Percentiles rank a stretch among this genome's conserved stretches.
phyloP scores from a whole-genome alignment of 495 filamentous ascomycete genomes.

The Poronia punctata region DNA sequence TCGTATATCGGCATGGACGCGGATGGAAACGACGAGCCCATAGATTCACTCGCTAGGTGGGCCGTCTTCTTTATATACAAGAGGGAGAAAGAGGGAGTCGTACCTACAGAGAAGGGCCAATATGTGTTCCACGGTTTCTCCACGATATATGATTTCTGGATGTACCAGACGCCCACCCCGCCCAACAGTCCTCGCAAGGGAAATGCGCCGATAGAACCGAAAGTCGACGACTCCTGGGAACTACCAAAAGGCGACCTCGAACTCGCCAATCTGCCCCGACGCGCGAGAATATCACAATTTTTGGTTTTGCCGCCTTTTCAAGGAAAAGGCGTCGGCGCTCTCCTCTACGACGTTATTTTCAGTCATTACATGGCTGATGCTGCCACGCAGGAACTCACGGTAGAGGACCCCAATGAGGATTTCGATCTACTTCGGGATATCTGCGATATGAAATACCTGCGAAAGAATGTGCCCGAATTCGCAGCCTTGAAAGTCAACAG shows the following conservation, averaged over 20 bases:
- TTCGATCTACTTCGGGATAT: conserved; percentile 88
- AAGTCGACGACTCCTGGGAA: conserved; percentile 15
- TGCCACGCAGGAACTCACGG: conserved; percentile 72
- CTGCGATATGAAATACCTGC: conserved; percentile 67
- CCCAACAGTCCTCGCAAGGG: conserved; percentile 15
- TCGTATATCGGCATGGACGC: conserved; percentile 57
- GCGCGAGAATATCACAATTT: conserved; percentile 88
- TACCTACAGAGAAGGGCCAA: conserved; percentile 37
- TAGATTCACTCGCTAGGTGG: conserved; percentile 74
- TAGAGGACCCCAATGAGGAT: conserved; percentile 92
- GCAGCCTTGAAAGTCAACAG: conserved; percentile 46
- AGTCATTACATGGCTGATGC: conserved; percentile 52
- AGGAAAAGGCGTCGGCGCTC: conserved; percentile 65
- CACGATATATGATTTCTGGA: conserved; percentile 81
- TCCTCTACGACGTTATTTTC: conserved; percentile 76
- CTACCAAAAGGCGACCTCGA: conserved; percentile 23
- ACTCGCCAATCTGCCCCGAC: conserved; percentile 46
- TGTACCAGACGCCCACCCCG: conserved; percentile 38
- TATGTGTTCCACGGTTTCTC: conserved; percentile 81
- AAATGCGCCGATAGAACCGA: conserved; percentile 8
- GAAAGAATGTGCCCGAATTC: conserved; percentile 44
- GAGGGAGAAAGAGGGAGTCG: conserved; percentile 37
- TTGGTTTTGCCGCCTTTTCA: conserved; percentile 87
- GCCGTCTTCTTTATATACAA: conserved; percentile 79
- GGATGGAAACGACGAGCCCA: conserved; percentile 62